Evolutionary conservation across 495 filamentous ascomycete species (phyloP).

Genomic region (Aspergillus haitiensis): DNA sequence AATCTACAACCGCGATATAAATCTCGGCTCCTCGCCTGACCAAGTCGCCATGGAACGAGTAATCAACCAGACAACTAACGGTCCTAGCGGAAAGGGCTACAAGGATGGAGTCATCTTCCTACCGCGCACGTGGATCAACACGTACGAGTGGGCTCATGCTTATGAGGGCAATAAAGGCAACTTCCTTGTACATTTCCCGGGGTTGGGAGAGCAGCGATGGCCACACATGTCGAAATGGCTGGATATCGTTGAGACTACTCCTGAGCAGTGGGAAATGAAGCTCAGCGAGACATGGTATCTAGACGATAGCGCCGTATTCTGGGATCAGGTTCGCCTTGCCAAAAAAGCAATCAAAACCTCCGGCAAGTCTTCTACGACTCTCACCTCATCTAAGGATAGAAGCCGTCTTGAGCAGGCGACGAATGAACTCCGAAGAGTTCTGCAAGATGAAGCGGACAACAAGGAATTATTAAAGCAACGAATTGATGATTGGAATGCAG

Average conservation of each 20-base stretch:
- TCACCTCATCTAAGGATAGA: not conserved
- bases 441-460: constrained; percentile 20
- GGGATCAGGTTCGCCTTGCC: constrained; percentile 17
- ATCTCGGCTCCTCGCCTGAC: constrained; percentile 34
- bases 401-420: constrained; percentile 11
- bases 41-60: constrained; percentile 36
- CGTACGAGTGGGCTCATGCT: constrained; percentile 29
- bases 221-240: constrained; percentile 29
- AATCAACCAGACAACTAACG: constrained; percentile 25
- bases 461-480: constrained; percentile 19
- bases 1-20: constrained; percentile 29
- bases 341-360: constrained; percentile 5
- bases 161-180: constrained; percentile 36
- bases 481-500: constrained; percentile 15
- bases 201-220: constrained; percentile 11
- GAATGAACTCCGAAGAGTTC: constrained; percentile 9
- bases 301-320: constrained; percentile 14
- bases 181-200: constrained; percentile 42
- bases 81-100: constrained; percentile 27
- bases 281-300: constrained; percentile 23
- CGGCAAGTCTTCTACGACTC: constrained; percentile 6
- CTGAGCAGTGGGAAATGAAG: constrained; percentile 24
- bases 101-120: constrained; percentile 31
- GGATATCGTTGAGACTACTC: constrained; percentile 27
- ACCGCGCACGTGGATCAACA: constrained; percentile 45